A percentile compares a stretch with the other conserved stretches of the same genome.
Evolutionary conservation across 2,329 filamentous ascomycete genomes (phyloP).

Genomic region (Beauveria bassiana): DNA sequence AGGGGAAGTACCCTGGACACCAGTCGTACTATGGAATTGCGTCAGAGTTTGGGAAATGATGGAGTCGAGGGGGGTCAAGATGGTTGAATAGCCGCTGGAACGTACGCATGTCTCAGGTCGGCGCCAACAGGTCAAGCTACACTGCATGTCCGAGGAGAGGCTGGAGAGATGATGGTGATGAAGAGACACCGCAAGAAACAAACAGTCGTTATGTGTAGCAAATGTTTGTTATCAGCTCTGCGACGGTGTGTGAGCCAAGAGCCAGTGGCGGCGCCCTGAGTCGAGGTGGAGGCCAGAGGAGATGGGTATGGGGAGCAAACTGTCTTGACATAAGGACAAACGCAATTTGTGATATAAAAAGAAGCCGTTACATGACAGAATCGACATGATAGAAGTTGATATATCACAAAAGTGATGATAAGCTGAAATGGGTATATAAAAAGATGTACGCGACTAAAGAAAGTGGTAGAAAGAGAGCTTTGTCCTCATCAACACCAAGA

Average conservation of each 20-base stretch:
- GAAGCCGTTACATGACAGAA: too few species aligned
- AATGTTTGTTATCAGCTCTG: not conserved
- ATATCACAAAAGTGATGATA: too few species aligned
- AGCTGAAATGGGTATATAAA: too few species aligned
- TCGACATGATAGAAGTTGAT: too few species aligned
- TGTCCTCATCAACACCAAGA: not conserved
- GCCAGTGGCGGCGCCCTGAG: not conserved
- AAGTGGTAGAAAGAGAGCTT: too few species aligned
- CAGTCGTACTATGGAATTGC: not conserved
- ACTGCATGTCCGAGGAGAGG: not conserved
- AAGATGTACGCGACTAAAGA: too few species aligned
- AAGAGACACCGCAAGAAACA: too few species aligned
- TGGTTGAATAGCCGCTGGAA: not conserved
- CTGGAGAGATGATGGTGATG: too few species aligned
- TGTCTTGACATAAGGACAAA: too few species aligned
- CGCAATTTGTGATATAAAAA: too few species aligned
- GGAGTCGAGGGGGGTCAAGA: not conserved
- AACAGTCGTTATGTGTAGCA: too few species aligned
- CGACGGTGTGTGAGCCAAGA: not conserved
- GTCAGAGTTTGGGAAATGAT: not conserved
- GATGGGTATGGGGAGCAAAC: too few species aligned
- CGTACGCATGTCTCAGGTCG: not conserved
- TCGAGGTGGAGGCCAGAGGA: not conserved
- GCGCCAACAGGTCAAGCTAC: constrained; percentile 4
- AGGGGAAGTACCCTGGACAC: not conserved